phyloP scores from a whole-genome alignment of 495 filamentous ascomycete species.

The Pseudevernia furfuracea region DNA sequence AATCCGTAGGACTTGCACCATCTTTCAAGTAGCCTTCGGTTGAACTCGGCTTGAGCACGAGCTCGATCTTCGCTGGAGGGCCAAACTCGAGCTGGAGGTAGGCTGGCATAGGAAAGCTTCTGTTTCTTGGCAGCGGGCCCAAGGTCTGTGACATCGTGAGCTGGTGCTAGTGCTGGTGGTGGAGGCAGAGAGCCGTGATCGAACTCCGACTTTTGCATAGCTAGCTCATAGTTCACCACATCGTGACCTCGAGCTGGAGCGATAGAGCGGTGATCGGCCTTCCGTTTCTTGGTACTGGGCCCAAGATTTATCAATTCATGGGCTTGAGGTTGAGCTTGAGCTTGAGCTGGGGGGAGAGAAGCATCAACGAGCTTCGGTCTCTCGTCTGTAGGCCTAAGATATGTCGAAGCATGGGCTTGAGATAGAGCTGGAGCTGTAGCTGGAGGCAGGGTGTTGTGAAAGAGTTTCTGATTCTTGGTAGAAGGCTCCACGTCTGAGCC shows the following conservation, averaged over 20 bases:
- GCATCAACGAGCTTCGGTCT: not conserved
- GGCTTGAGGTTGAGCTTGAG: not conserved
- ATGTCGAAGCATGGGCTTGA: not conserved
- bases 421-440: not conserved
- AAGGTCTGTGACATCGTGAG: not conserved
- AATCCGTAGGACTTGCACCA: not conserved
- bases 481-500: not conserved
- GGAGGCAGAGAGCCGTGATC: not conserved
- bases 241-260: not conserved
- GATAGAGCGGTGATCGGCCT: not conserved
- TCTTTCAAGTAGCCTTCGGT: not conserved
- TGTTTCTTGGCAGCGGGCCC: not conserved
- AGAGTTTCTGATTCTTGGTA: not conserved
- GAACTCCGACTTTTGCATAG: not conserved
- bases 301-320: not conserved
- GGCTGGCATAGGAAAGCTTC: not conserved
- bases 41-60: not conserved
- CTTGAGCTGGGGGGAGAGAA: not conserved
- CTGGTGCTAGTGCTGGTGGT: not conserved
- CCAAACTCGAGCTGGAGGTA: not conserved
- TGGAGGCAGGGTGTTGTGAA: not conserved
- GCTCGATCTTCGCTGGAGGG: not conserved
- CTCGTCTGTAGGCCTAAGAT: not conserved
- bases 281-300: not conserved
- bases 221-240: not conserved